Evolutionary conservation across 257 asterid species (phyloP).

Genomic region (Capsicum rhomboideum): DNA sequence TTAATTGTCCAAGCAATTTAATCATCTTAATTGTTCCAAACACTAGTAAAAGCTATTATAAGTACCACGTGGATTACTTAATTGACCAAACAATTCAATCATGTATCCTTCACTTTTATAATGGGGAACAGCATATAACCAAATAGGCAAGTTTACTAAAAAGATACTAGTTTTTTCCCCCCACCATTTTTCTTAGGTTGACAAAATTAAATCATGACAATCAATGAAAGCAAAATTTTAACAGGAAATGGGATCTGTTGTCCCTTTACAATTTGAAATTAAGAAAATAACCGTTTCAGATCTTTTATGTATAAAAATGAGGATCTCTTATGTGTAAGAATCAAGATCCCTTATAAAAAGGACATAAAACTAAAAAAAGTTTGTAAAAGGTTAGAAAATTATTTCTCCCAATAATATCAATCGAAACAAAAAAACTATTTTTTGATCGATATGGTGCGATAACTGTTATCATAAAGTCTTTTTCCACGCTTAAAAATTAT

Average conservation of each 20-base stretch:
- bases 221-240: neutral
- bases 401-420: neutral
- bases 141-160: neutral
- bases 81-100: neutral
- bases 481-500: neutral
- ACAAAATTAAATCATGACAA: neutral
- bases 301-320: too few relatives aligned
- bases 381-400: too few relatives aligned
- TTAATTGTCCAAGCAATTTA: neutral
- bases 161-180: neutral
- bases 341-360: too few relatives aligned
- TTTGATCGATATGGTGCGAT: neutral
- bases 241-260: too few relatives aligned
- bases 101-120: neutral
- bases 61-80: neutral
- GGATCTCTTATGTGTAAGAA: too few relatives aligned
- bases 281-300: too few relatives aligned
- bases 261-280: too few relatives aligned
- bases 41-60: neutral
- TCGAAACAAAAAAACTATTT: neutral
- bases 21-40: neutral
- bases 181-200: neutral
- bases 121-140: neutral
- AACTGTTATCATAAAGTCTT: neutral
- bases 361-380: too few relatives aligned